These are phyloP conservation scores for Atractiella rhizophila DNA, from an alignment of 768 basidiomycete species.

Conservation along the genomic window DNA sequence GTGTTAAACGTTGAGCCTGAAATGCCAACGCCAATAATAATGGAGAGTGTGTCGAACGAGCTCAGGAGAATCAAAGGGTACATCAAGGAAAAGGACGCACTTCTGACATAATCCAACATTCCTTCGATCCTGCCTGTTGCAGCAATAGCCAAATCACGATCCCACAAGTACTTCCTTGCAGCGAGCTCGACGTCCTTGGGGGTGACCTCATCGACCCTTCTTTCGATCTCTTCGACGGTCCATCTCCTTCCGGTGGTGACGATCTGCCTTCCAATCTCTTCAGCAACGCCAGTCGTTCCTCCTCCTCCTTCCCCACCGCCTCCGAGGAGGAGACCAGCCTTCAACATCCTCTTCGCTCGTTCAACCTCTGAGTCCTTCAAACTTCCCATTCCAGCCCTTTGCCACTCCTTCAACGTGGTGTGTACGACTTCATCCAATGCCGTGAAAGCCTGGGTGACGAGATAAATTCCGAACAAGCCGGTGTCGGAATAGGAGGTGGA, in stretches of 20 bases:
- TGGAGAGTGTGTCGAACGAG: too few species aligned
- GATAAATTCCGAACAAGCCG: conserved; percentile 95
- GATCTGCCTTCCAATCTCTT: conserved; percentile 94
- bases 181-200: conserved; percentile 74
- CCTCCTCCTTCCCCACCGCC: too few species aligned
- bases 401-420: conserved; percentile 88
- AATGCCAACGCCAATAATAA: too few species aligned
- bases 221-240: conserved; percentile 82
- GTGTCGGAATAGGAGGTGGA: conserved; percentile 96
- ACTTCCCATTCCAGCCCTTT: conserved; percentile 70
- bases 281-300: conserved; percentile 90
- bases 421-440: conserved; percentile 83
- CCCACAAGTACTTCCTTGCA: conserved; percentile 84
- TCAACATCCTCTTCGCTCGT: conserved; percentile 93
- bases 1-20: too few species aligned
- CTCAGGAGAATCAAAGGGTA: too few species aligned
- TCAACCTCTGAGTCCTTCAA: conserved; percentile 70
- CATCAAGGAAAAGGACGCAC: too few species aligned
- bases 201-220: conserved; percentile 66
- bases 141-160: conserved; percentile 36
- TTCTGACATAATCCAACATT: too few species aligned
- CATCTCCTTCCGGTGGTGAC: conserved; percentile 74
- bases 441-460: conserved; percentile 76
- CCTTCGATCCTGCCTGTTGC: conserved; percentile 78
- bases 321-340: conserved; percentile 67